Evolutionary conservation across 108 stramenopile species (phyloP).

Genomic region (Skeletonema tropicum): DNA sequence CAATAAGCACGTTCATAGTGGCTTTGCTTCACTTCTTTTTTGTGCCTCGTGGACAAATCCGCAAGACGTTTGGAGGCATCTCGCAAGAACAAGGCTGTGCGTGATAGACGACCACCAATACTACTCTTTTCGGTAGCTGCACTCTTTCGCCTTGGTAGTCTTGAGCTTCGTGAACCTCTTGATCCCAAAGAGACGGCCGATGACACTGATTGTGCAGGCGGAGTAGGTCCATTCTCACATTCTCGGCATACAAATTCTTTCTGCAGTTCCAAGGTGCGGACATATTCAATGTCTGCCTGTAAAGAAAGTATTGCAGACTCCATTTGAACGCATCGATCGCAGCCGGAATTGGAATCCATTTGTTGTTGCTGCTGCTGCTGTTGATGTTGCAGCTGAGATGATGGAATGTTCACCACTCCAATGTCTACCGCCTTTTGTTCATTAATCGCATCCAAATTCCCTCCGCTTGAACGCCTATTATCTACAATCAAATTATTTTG

Average conservation of each 20-base stretch:
- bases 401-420: constrained; percentile 13
- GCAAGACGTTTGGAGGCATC: constrained; percentile 54
- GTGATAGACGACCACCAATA: not conserved
- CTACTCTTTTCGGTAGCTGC: not conserved
- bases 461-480: not conserved
- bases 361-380: constrained; percentile 6
- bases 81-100: constrained; percentile 24
- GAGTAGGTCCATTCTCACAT: constrained; percentile 19
- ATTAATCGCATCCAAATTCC: constrained; percentile 10
- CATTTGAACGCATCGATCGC: constrained; percentile 42
- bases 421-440: constrained; percentile 23
- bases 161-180: not conserved
- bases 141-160: constrained; percentile 7
- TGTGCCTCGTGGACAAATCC: constrained; percentile 55
- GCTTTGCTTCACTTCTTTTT: constrained; percentile 61
- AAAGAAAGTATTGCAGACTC: constrained; percentile 41
- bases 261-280: constrained; percentile 52
- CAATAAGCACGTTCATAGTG: constrained; percentile 61
- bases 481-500: not conserved
- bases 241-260: constrained; percentile 47
- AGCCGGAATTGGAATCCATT: constrained; percentile 10
- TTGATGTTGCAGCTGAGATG: constrained; percentile 6
- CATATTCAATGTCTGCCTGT: constrained; percentile 58
- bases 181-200: constrained; percentile 15
- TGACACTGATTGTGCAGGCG: constrained; percentile 17